Evolutionary conservation across 2,329 filamentous ascomycete species (phyloP), one percentile per base, ranked within the genome.

Genomic region (Penicillium verrucosum): DNA sequence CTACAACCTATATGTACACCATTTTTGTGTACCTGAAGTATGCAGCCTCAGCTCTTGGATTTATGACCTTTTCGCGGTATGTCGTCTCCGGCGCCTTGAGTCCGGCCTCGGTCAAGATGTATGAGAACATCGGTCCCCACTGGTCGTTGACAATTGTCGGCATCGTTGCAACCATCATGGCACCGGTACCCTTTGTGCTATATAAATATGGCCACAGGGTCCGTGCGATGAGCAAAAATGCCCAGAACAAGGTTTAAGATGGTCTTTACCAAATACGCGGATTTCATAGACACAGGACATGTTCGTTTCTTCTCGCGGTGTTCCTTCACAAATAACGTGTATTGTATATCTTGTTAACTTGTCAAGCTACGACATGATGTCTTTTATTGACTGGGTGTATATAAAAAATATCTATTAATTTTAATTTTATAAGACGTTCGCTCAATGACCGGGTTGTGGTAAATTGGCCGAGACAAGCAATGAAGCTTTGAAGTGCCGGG

Each of bases 11-110:
- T 47, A 76, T 81, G 70, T 85, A 85, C 64, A 78, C 85, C 55
- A 84, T 85, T 50, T 81, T 84, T 60, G 75, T 73, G 8, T 85
- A 84, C 60, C 77, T 80, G 41, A 72, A 71, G 1, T 82, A 81
- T 58, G 76, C 81, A 0, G 82, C 80, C 1, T 75, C 70, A 1
- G 80, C 78, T 0, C 68, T 82, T 21, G 76, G 75, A 0, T 67
- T 75, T 34, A 65, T 76, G 12, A 76, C 77, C 0, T 65, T 79
- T 12, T 67, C 69, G 0, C 70, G 78, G 5, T 78, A 78, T 51
- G 54, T 73, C 11, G 66, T 67, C 18, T 68, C 73, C 1, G 74
- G 76, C 4, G 75, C 67, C 0, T 68, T 77, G 65, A 64, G 66
- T 1, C 61, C 66, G 8, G 69, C 63, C 1, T 64, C 61, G 0